Evolutionary conservation across 768 basidiomycete species (phyloP).

Genomic region (Russula sp.): DNA sequence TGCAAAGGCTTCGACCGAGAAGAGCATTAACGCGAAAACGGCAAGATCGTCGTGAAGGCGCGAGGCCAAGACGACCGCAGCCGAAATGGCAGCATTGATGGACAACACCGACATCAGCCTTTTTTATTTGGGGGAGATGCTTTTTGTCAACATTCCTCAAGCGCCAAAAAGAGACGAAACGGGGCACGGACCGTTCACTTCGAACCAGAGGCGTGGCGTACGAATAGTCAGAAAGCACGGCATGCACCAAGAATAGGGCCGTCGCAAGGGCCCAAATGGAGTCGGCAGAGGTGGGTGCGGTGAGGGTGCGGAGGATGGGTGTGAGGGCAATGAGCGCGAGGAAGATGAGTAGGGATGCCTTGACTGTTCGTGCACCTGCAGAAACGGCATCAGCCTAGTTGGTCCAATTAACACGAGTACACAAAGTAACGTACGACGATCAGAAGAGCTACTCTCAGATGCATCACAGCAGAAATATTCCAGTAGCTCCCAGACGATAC

Average conservation of each 20-base stretch:
- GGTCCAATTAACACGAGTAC: background rate
- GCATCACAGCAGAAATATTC: constrained; percentile 36
- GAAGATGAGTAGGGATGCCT: constrained; percentile 83
- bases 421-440: constrained; percentile 16
- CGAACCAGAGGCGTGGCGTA: constrained; percentile 33
- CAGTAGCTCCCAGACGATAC: constrained; percentile 55
- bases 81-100: constrained; percentile 89
- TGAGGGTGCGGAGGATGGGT: constrained; percentile 87
- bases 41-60: constrained; percentile 76
- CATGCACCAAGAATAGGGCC: constrained; percentile 73
- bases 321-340: constrained; percentile 84
- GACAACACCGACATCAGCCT: constrained; percentile 81
- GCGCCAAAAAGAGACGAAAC: background rate
- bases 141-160: background rate
- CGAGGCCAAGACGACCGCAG: constrained; percentile 89
- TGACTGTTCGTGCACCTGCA: constrained; percentile 63
- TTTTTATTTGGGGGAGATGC: background rate
- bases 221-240: constrained; percentile 79
- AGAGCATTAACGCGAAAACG: constrained; percentile 84
- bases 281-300: constrained; percentile 92
- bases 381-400: constrained; percentile 6
- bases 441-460: background rate
- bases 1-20: constrained; percentile 79
- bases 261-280: constrained; percentile 96
- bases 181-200: constrained; percentile 17